phyloP scores from a whole-genome alignment of 169 alveolate species.

The Plasmodium reichenowi region DNA sequence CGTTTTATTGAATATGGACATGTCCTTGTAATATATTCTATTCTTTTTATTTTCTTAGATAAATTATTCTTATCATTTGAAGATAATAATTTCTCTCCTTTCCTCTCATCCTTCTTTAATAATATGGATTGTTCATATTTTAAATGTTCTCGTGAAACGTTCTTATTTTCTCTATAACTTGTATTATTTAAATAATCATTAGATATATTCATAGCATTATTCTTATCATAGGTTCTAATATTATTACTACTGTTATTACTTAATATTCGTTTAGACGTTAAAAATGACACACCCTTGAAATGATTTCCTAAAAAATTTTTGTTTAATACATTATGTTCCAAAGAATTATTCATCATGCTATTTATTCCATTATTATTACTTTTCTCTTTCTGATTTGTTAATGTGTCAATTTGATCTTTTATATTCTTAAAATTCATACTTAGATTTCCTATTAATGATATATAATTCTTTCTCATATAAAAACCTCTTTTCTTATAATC shows the following conservation, averaged over 20 bases:
- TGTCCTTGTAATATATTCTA: background rate
- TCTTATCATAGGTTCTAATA: background rate
- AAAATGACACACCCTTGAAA: slow-evolving; percentile 33
- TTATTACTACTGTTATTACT: background rate
- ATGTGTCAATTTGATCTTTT: background rate
- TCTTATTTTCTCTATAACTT: background rate
- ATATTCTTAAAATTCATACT: slow-evolving; percentile 34
- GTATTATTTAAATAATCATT: background rate
- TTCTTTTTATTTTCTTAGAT: background rate
- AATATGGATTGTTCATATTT: background rate
- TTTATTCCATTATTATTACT: background rate
- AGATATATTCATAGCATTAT: background rate
- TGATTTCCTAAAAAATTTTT: slow-evolving; percentile 61
- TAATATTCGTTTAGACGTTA: slow-evolving; percentile 15
- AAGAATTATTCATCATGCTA: background rate
- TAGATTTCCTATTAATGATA: slow-evolving; percentile 51
- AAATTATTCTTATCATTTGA: background rate
- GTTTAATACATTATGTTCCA: slow-evolving; percentile 2
- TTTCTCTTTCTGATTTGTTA: background rate
- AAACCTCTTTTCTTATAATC: background rate
- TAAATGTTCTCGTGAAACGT: background rate
- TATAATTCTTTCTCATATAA: background rate
- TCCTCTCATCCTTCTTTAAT: background rate
- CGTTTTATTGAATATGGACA: slow-evolving; percentile 52
- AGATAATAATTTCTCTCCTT: background rate